Conservation (phyloP, 768 basidiomycete species). For the Paxillus involutus region DNA sequence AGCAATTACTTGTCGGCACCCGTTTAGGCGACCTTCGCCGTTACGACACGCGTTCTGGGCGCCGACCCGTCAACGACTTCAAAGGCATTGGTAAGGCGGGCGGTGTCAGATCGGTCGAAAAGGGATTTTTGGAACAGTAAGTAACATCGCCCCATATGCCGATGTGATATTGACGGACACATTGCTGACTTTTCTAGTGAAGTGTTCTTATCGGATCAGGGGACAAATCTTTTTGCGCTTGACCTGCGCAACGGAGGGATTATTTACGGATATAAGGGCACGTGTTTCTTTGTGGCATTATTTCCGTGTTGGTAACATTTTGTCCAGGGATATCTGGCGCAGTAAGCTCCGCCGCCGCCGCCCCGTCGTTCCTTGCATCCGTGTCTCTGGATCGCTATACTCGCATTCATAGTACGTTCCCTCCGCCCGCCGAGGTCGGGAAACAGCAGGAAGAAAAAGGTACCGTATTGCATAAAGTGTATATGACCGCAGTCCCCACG, state of each 20-base stretch:
- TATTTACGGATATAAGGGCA: slow-evolving; percentile 69
- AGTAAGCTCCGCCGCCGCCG: slow-evolving; percentile 60
- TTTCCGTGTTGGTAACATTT: slow-evolving; percentile 1
- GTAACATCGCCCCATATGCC: slow-evolving; percentile 22
- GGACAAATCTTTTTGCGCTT: slow-evolving; percentile 59
- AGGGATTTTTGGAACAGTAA: slow-evolving; percentile 64
- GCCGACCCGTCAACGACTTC: slow-evolving; percentile 71
- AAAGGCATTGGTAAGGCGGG: slow-evolving; percentile 56
- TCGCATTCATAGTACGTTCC: slow-evolving; percentile 63
- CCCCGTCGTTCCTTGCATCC: slow-evolving; percentile 56
- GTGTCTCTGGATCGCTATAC: slow-evolving; percentile 67
- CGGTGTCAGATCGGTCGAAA: slow-evolving; percentile 59
- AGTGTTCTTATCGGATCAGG: slow-evolving; percentile 66
- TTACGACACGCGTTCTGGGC: slow-evolving; percentile 74
- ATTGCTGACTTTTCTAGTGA: slow-evolving; percentile 45
- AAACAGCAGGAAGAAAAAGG: slow-evolving; percentile 58
- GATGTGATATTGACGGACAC: not conserved
- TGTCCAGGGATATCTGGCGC: slow-evolving; percentile 66
- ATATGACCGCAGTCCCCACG: slow-evolving; percentile 61
- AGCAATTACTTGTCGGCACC: slow-evolving; percentile 70
- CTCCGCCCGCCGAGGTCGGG: slow-evolving; percentile 49
- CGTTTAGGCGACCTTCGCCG: slow-evolving; percentile 69
- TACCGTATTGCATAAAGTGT: slow-evolving; percentile 60
- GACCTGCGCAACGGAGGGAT: slow-evolving; percentile 70
- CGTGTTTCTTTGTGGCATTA: slow-evolving; percentile 1